A percentile compares a stretch with the other conserved stretches of the same genome.
These are phyloP conservation scores for Fusarium sp. DNA, from an alignment of 2,329 filamentous ascomycete species.

Conservation along the genomic window DNA sequence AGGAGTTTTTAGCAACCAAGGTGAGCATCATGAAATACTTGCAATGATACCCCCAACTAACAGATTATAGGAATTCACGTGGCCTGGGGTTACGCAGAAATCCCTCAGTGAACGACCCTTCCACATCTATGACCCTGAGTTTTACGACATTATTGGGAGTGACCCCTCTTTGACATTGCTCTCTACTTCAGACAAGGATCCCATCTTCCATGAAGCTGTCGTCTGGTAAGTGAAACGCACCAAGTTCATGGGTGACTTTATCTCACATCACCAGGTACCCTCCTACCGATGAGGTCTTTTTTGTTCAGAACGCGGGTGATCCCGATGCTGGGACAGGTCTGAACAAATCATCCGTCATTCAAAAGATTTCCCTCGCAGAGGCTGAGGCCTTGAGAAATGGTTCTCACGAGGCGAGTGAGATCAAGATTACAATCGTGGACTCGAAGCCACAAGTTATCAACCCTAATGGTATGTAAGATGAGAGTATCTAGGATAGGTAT, in stretches of 20 bases:
- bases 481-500: fast-evolving
- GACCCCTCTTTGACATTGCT: conserved; percentile 62
- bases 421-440: conserved; percentile 55
- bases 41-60: not conserved
- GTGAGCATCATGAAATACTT: not conserved
- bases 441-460: conserved; percentile 59
- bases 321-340: conserved; percentile 59
- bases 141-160: conserved; percentile 60
- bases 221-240: conserved; percentile 51
- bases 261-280: conserved; percentile 41
- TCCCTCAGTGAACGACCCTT: conserved; percentile 37
- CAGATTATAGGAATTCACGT: conserved; percentile 20
- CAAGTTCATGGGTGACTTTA: fast-evolving
- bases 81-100: conserved; percentile 37
- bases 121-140: conserved; percentile 59
- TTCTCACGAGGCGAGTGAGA: conserved; percentile 40
- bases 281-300: conserved; percentile 64
- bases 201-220: conserved; percentile 66
- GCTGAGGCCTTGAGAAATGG: conserved; percentile 46
- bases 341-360: conserved; percentile 61
- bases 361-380: conserved; percentile 60
- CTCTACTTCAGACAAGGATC: conserved; percentile 55
- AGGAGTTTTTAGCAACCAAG: conserved; percentile 31
- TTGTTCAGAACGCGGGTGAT: conserved; percentile 63
- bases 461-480: conserved; percentile 56